Evolutionary conservation across 2,329 filamentous ascomycete genomes (phyloP), one percentile per base, ranked within the genome.

Genomic region (Ophiognomonia clavigignenti-juglandacearum): DNA sequence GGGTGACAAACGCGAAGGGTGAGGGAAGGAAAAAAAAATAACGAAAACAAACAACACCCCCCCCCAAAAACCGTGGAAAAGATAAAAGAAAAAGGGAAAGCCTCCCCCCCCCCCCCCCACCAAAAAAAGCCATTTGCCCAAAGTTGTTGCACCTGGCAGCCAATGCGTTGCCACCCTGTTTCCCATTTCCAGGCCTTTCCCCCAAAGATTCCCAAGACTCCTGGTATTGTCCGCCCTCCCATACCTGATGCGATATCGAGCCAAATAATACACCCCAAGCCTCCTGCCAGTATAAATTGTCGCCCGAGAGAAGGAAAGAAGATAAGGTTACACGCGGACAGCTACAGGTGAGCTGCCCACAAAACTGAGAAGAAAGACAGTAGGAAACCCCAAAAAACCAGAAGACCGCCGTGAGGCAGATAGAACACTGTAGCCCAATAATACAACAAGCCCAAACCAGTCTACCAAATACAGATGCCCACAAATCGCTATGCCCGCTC

Each of bases 191-290:
- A n/a, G n/a, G n/a, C n/a, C n/a, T n/a, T n/a, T n/a, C n/a, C n/a
- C n/a, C n/a, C n/a, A n/a, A n/a, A n/a, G 14, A 34, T n/a, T 53
- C 50, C 55, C 56, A 51, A 51, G 60, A 66, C 62, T 54, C 63
- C 60, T 62, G 59, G 57, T 64, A 60, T 64, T 56, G 54, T 54
- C 57, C 56, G 55, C 55, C 57, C 56, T 55, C 55, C 51, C 37
- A 34, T 50, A 32, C 24, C 50, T 46, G 32, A 52, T 48, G 49
- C 49, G 43, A 34, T 10, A 31, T 43, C 26, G 29, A n/a, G n/a
- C n/a, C 43, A 26, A 31, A 16, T 35, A 40, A 32, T 24, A 11
- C 24, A 43, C 6, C 8, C 10, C 2, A 40, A 26, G 26, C 16
- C 4, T 18, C 26, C 5, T 31, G 37, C n/a, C n/a, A n/a, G n/a